Evolutionary conservation across 2,329 filamentous ascomycete genomes (phyloP).

Genomic region (Colletotrichum graminicola): DNA sequence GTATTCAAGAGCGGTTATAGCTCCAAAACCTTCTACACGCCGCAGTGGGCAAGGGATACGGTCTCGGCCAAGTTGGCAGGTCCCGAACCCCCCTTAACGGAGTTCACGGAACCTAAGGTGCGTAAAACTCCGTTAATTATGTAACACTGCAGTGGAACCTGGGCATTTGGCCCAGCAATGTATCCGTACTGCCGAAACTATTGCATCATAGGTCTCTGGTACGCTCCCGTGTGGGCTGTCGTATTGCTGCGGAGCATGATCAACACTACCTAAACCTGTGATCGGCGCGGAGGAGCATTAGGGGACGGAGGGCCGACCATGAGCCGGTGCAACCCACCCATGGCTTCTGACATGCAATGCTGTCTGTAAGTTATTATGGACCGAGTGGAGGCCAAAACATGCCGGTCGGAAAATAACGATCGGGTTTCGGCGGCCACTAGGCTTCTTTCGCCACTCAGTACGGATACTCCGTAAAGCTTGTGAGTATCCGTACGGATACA

Average conservation of each 20-base stretch:
- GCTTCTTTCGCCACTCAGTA: no score
- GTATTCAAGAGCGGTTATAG: no score
- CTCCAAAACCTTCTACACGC: neutral
- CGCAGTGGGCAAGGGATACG: conserved; percentile 3
- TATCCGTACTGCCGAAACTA: neutral
- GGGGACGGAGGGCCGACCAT: neutral
- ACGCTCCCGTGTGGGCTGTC: neutral
- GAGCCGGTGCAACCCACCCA: neutral
- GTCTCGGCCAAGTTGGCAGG: neutral
- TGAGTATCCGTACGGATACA: no score
- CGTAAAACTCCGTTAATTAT: neutral
- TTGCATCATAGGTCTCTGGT: neutral
- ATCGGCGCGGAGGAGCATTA: no score
- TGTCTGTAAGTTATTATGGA: no score
- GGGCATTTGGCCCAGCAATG: neutral
- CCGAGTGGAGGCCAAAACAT: no score
- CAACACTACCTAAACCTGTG: neutral
- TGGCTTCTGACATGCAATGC: no score
- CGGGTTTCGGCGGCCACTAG: no score
- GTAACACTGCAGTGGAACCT: neutral
- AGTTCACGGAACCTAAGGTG: conserved; percentile 8
- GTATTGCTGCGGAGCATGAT: neutral
- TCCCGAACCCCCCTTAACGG: conserved; percentile 3
- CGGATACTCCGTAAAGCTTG: no score
- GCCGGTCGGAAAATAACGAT: no score